A percentile compares a stretch with the other conserved stretches of the same genome.
phyloP scores from a whole-genome alignment of 2,329 filamentous ascomycete species.

The Seiridium unicorne region DNA sequence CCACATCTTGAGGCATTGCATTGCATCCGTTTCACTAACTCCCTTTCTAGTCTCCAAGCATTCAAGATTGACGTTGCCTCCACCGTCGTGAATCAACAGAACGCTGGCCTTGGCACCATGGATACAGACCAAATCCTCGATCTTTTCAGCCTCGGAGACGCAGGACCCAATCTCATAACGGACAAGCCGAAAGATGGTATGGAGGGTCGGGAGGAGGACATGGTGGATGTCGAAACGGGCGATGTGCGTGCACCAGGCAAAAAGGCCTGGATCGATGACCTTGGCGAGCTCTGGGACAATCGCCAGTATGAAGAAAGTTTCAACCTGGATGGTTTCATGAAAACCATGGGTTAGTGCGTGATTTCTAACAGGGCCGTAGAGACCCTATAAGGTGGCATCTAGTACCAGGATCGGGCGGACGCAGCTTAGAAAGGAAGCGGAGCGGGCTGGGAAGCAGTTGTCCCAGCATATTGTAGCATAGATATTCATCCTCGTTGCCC shows the following conservation, averaged over 20 bases:
- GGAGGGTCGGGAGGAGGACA: slow-evolving; percentile 73
- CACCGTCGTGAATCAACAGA: slow-evolving; percentile 98
- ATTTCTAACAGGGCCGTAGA: background rate
- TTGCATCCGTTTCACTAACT: slow-evolving; percentile 5
- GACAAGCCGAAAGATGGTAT: slow-evolving; percentile 58
- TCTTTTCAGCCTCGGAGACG: slow-evolving; percentile 86
- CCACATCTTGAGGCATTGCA: background rate
- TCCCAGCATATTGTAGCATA: too few species aligned
- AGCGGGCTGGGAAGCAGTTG: too few species aligned
- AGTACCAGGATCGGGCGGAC: too few species aligned
- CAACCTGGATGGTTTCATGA: slow-evolving; percentile 91
- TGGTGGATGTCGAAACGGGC: slow-evolving; percentile 89
- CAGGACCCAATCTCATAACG: slow-evolving; percentile 63
- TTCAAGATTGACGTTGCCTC: slow-evolving; percentile 99
- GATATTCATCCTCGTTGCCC: too few species aligned
- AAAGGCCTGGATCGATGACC: slow-evolving; percentile 91
- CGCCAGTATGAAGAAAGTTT: slow-evolving; percentile 98
- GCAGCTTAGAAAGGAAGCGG: too few species aligned
- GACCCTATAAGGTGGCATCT: background rate
- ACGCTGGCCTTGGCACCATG: slow-evolving; percentile 88
- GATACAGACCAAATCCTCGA: slow-evolving; percentile 98
- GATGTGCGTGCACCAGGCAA: slow-evolving; percentile 93
- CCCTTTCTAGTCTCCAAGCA: slow-evolving; percentile 69
- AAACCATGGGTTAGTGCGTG: slow-evolving; percentile 63
- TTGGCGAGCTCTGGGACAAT: slow-evolving; percentile 96